These are phyloP conservation scores for Fusarium mundagurra DNA, from an alignment of 2,329 filamentous ascomycete species.

Conservation along the genomic window DNA sequence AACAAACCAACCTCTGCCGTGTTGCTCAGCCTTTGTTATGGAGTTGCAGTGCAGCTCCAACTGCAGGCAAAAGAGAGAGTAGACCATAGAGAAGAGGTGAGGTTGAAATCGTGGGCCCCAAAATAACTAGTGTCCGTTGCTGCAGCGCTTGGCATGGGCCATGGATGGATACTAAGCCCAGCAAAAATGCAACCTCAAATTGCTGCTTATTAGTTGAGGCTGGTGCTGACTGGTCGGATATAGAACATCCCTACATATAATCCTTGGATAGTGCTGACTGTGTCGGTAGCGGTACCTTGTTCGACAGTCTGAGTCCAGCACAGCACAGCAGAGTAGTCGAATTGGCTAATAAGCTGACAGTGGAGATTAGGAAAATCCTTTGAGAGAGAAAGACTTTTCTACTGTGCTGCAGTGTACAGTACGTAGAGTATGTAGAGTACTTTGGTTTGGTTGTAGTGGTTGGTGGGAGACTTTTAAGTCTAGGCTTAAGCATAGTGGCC, in stretches of 20 bases:
- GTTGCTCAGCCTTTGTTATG: slow-evolving; percentile 14
- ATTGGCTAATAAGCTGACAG: slow-evolving; percentile 25
- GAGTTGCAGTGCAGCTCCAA: neutral
- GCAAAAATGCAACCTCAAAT: slow-evolving; percentile 18
- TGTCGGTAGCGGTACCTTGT: slow-evolving; percentile 2
- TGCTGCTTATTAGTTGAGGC: slow-evolving; percentile 28
- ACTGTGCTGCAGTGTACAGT: neutral
- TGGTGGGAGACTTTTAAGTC: neutral
- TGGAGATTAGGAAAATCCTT: slow-evolving; percentile 4
- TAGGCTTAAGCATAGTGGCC: slow-evolving; percentile 24
- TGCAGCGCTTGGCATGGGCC: slow-evolving; percentile 20
- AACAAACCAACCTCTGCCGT: neutral
- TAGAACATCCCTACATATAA: neutral
- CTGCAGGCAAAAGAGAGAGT: neutral
- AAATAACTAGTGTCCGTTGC: slow-evolving; percentile 15
- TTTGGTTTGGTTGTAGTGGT: neutral
- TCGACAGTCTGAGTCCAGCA: neutral
- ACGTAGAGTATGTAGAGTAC: neutral
- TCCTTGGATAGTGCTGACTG: slow-evolving; percentile 26
- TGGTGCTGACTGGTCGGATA: slow-evolving; percentile 28
- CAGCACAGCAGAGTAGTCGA: neutral
- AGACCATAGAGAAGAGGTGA: neutral
- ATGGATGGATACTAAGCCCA: neutral
- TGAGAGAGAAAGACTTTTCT: neutral
- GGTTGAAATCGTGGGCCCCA: slow-evolving; percentile 5